Percentiles rank a stretch among this genome's conserved stretches.
Conservation (phyloP, 768 basidiomycete genomes). For the Pulveroboletus sp. region DNA sequence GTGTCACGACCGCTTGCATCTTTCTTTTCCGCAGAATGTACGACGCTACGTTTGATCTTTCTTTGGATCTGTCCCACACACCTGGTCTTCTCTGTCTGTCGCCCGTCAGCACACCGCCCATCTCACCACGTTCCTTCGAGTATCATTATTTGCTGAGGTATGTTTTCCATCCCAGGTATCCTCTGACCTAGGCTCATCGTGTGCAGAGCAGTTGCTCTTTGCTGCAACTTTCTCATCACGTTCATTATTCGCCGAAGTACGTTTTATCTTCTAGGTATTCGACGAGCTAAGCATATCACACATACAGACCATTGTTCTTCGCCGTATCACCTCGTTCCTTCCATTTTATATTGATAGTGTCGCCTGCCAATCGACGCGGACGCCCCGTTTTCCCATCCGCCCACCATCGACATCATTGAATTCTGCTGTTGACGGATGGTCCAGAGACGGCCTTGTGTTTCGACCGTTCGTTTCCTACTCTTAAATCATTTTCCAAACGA, state of each 20-base stretch:
- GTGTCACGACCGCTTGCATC: background rate
- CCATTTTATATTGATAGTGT: too few species aligned
- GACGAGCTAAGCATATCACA: background rate
- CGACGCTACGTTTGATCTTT: background rate
- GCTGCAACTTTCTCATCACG: background rate
- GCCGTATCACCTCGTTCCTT: constrained; percentile 7
- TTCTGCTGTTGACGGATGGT: background rate
- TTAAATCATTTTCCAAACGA: background rate
- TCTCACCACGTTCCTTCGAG: constrained; percentile 8
- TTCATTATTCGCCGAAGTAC: constrained; percentile 18
- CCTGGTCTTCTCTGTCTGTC: background rate
- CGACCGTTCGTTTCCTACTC: background rate
- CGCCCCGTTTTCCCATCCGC: constrained; percentile 1
- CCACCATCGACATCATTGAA: background rate
- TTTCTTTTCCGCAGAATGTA: constrained; percentile 2
- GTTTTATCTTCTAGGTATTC: background rate
- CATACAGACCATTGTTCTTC: constrained; percentile 2
- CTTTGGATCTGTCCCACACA: background rate
- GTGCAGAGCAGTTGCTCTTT: constrained; percentile 2
- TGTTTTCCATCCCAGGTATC: background rate
- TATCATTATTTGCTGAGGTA: constrained; percentile 17
- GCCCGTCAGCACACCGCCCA: background rate
- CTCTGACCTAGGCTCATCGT: background rate
- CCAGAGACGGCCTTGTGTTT: background rate
- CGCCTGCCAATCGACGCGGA: too few species aligned